Percentiles rank a stretch among this genome's conserved stretches.
Evolutionary conservation across 176 grass and related monocot genomes (phyloP).

Genomic region (Microstegium vimineum): DNA sequence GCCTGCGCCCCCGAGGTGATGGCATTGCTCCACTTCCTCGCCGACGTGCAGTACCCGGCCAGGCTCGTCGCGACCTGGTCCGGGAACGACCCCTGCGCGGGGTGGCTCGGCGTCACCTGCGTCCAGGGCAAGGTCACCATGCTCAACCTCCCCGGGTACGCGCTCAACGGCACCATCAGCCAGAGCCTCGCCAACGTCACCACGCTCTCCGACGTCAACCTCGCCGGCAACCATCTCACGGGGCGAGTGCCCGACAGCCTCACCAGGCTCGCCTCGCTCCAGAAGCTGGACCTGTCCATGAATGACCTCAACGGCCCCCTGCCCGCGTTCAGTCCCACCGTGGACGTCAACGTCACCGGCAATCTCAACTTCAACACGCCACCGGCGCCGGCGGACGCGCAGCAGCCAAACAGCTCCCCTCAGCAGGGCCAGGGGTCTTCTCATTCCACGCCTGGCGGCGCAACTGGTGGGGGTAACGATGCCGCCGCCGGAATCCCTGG

Average conservation of each 20-base stretch:
- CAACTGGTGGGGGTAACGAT: background rate
- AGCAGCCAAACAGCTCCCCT: background rate
- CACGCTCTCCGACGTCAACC: conserved; percentile 40
- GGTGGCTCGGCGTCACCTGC: conserved; percentile 70
- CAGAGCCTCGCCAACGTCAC: conserved; percentile 51
- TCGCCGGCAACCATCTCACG: conserved; percentile 53
- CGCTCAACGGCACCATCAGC: conserved; percentile 74
- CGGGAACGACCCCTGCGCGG: conserved; percentile 51
- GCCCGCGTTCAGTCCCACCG: conserved; percentile 40
- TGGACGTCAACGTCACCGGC: conserved; percentile 34
- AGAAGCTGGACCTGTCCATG: conserved; percentile 58
- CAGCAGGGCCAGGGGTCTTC: background rate
- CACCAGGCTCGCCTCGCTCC: conserved; percentile 37
- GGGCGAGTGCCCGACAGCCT: conserved; percentile 61
- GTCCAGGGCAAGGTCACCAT: conserved; percentile 17
- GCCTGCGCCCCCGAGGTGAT: conserved; percentile 45
- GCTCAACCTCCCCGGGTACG: conserved; percentile 47
- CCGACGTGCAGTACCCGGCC: conserved; percentile 30
- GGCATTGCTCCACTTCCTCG: conserved; percentile 61
- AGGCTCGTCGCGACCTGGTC: conserved; percentile 35
- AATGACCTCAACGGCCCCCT: conserved; percentile 64
- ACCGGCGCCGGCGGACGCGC: background rate
- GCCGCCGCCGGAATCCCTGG: background rate
- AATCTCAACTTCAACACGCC: conserved; percentile 46
- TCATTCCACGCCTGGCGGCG: background rate